Evolutionary conservation across 2,329 filamentous ascomycete species (phyloP).

Genomic region (Cladosporium sp.): DNA sequence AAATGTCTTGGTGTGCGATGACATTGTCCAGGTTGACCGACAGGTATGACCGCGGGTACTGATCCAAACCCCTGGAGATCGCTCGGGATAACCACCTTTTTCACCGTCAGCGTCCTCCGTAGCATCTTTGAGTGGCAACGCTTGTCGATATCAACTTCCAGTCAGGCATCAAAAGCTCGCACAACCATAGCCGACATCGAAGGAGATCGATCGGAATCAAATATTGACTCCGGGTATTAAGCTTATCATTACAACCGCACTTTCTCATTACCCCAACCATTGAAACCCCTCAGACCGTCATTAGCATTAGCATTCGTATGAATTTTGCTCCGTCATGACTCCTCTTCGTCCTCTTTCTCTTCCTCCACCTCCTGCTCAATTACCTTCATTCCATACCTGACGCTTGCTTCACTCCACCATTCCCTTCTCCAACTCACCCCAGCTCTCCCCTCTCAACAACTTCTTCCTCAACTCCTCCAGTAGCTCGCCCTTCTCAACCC

Average conservation of each 20-base stretch:
- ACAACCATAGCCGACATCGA: no score
- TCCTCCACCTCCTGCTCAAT: background rate
- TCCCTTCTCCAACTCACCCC: background rate
- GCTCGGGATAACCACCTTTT: no score
- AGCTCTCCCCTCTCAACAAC: constrained; percentile 3
- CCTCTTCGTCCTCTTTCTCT: background rate
- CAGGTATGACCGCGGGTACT: no score
- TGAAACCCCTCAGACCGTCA: background rate
- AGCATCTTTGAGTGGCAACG: no score
- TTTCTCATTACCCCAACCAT: background rate
- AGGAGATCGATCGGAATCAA: no score
- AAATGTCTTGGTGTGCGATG: no score
- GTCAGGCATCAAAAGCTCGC: no score
- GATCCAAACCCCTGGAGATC: no score
- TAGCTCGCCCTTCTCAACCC: constrained; percentile 39
- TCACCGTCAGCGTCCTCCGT: no score
- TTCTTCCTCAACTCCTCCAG: constrained; percentile 30
- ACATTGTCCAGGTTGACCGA: no score
- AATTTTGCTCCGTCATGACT: background rate
- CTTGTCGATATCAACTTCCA: no score
- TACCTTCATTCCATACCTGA: no score
- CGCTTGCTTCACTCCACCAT: background rate
- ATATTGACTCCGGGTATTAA: background rate
- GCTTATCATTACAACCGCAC: background rate
- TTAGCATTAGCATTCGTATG: background rate